A percentile compares a stretch with the other conserved stretches of the same genome.
Conservation (phyloP, 768 basidiomycete species). For the Ephemerocybe angulata region DNA sequence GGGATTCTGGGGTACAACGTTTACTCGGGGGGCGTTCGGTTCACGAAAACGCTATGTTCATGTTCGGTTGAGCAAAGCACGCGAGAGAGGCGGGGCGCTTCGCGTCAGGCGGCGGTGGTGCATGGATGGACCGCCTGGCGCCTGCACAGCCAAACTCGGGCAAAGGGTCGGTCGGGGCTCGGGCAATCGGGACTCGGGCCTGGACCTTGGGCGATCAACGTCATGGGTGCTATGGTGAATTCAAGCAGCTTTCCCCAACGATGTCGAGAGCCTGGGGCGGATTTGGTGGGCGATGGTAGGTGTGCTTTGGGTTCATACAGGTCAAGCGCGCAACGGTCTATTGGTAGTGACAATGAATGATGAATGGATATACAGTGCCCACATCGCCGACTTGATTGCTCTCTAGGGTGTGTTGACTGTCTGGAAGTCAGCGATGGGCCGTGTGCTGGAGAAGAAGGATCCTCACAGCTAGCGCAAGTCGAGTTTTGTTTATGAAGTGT, state of each 20-base stretch:
- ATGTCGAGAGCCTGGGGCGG: not conserved
- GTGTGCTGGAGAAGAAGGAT: not conserved
- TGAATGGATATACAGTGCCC: not conserved
- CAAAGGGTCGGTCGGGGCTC: too few relatives aligned
- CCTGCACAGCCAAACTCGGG: not conserved
- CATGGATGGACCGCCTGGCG: not conserved
- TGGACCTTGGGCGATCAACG: too few relatives aligned
- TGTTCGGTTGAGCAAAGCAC: too few relatives aligned
- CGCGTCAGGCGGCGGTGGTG: too few relatives aligned
- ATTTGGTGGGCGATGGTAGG: not conserved
- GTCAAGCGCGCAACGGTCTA: not conserved
- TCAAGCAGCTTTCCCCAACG: not conserved
- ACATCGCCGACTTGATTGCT: not conserved
- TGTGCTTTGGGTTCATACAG: not conserved
- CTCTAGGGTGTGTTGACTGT: not conserved
- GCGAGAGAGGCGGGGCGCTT: too few relatives aligned
- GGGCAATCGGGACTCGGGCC: too few relatives aligned
- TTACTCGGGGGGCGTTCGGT: too few relatives aligned
- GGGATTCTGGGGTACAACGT: too few relatives aligned
- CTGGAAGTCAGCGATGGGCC: not conserved
- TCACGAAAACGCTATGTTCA: too few relatives aligned
- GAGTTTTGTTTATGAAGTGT: conserved; percentile 26
- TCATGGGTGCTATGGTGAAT: not conserved
- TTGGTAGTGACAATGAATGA: conserved; percentile 2
- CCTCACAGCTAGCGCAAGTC: not conserved